A percentile compares a stretch with the other conserved stretches of the same genome.
Conservation (phyloP, 2,329 filamentous ascomycete genomes). For the Nemania serpens region DNA sequence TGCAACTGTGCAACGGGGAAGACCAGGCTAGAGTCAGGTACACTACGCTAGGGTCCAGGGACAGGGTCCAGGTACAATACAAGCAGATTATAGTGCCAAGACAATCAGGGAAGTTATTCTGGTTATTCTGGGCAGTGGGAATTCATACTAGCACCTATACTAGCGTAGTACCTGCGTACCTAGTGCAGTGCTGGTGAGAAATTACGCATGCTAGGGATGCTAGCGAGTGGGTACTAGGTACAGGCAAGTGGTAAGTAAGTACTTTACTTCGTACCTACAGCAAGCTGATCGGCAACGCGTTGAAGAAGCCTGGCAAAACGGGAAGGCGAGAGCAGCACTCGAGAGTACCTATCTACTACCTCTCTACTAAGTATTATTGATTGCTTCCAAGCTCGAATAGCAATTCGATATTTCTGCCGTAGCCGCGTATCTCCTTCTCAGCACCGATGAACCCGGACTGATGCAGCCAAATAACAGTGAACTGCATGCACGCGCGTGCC, state of each 20-base stretch:
- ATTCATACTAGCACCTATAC: too few relatives aligned
- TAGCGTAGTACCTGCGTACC: too few relatives aligned
- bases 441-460: conserved; percentile 20
- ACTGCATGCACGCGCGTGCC: conserved; percentile 11
- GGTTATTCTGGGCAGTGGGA: not conserved
- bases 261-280: too few relatives aligned
- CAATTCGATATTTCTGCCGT: conserved; percentile 18
- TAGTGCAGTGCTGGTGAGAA: not conserved
- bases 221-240: not conserved
- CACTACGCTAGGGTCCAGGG: conserved; percentile 28
- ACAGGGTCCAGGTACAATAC: conserved; percentile 28
- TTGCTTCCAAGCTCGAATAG: conserved; percentile 1
- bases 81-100: conserved; percentile 7
- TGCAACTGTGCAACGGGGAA: conserved; percentile 38
- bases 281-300: too few relatives aligned
- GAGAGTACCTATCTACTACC: too few relatives aligned
- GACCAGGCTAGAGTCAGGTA: conserved; percentile 17
- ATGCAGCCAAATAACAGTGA: conserved; percentile 19
- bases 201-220: conserved; percentile 11
- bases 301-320: conserved; percentile 1
- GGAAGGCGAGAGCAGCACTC: not conserved
- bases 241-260: conserved; percentile 10
- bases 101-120: conserved; percentile 25
- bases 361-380: too few relatives aligned
- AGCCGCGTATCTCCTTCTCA: conserved; percentile 14